Conservation (phyloP, 805 yeast genomes). For the Kregervanrija fluxuum region DNA sequence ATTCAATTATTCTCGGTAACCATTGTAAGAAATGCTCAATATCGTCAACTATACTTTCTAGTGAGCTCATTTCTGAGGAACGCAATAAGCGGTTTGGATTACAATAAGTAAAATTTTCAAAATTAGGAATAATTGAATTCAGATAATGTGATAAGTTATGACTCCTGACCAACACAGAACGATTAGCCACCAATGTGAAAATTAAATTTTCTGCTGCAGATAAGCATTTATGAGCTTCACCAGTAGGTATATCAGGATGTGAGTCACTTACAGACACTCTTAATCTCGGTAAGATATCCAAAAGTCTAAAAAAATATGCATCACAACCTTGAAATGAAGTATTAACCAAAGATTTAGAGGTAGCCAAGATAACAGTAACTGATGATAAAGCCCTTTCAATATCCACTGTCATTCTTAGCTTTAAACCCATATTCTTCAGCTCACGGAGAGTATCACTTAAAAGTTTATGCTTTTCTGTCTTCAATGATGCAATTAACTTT, state of each 20-base stretch:
- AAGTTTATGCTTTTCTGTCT: slow-evolving; percentile 72
- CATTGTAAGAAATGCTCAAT: slow-evolving; percentile 15
- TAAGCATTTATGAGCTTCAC: slow-evolving; percentile 68
- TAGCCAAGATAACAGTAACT: slow-evolving; percentile 55
- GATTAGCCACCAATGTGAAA: slow-evolving; percentile 45
- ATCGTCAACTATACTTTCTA: neutral
- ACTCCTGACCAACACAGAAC: slow-evolving; percentile 39
- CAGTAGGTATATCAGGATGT: slow-evolving; percentile 67
- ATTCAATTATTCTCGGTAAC: slow-evolving; percentile 33
- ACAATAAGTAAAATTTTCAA: slow-evolving; percentile 3
- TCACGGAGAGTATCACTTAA: slow-evolving; percentile 74
- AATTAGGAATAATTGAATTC: slow-evolving; percentile 4
- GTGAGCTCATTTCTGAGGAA: neutral
- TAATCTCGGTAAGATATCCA: slow-evolving; percentile 77
- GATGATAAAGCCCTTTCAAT: slow-evolving; percentile 56
- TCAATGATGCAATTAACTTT: slow-evolving; percentile 60
- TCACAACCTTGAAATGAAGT: slow-evolving; percentile 33
- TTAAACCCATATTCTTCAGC: slow-evolving; percentile 69
- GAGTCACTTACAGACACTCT: slow-evolving; percentile 55
- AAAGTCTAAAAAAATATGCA: slow-evolving; percentile 54
- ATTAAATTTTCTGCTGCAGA: slow-evolving; percentile 70
- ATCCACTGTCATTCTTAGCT: slow-evolving; percentile 56
- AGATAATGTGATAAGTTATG: slow-evolving; percentile 10
- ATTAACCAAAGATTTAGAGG: slow-evolving; percentile 38
- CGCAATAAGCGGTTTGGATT: neutral